Conservation (phyloP, 1,139 yeast genomes). For the Arxiozyma slooffiae region DNA sequence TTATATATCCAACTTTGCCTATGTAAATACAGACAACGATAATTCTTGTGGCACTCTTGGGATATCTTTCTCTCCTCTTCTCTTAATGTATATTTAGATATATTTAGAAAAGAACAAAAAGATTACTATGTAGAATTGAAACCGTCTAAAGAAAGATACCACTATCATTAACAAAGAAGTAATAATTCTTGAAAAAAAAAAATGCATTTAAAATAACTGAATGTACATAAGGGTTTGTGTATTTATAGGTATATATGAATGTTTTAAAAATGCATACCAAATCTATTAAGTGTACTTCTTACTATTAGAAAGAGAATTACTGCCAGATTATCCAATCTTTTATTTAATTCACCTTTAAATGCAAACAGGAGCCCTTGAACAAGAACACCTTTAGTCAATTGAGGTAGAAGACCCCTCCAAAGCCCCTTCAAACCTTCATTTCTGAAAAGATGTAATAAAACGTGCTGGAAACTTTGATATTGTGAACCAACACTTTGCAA, state of each 20-base stretch:
- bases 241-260: background rate
- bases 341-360: slow-evolving; percentile 63
- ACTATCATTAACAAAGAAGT: too few relatives aligned
- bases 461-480: slow-evolving; percentile 45
- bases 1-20: too few relatives aligned
- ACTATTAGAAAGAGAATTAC: background rate
- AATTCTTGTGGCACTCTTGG: background rate
- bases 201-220: too few relatives aligned
- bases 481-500: slow-evolving; percentile 46
- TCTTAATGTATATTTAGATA: background rate
- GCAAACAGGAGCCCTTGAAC: slow-evolving; percentile 81
- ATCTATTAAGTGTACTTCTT: slow-evolving; percentile 1
- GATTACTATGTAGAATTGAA: too few relatives aligned
- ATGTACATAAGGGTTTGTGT: background rate
- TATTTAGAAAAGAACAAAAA: background rate
- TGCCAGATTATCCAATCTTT: slow-evolving; percentile 10
- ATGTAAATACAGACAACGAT: too few relatives aligned
- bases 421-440: slow-evolving; percentile 46
- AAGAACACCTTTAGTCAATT: slow-evolving; percentile 67
- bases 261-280: background rate
- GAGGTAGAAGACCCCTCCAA: slow-evolving; percentile 79
- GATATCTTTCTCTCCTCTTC: background rate
- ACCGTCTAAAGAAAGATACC: too few relatives aligned
- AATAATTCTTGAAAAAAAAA: too few relatives aligned
- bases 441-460: slow-evolving; percentile 40